phyloP scores from a whole-genome alignment of 2,329 filamentous ascomycete genomes.

The Berkeleyomyces rouxiae region DNA sequence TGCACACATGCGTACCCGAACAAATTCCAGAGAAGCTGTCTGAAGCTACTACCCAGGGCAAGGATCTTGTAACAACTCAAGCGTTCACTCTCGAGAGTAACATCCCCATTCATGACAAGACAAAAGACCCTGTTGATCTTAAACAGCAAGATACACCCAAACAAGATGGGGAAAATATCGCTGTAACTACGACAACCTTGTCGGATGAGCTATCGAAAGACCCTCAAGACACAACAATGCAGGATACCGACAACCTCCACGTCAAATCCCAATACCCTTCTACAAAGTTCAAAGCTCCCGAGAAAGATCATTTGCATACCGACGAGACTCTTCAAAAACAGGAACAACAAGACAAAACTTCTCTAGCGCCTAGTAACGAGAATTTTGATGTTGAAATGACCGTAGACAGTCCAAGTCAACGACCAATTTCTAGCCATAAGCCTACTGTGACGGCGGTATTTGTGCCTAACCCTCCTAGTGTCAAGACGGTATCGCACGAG shows the following conservation, averaged over 20 bases:
- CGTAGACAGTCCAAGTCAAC: neutral
- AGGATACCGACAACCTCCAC: neutral
- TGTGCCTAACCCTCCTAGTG: neutral
- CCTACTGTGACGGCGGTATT: neutral
- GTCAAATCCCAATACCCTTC: neutral
- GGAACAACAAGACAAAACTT: neutral
- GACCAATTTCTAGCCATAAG: neutral
- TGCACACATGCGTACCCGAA: conserved; percentile 1
- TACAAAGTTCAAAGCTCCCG: neutral
- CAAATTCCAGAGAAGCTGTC: neutral
- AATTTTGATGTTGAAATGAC: conserved; percentile 2
- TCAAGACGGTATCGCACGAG: too few relatives aligned
- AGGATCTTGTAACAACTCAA: neutral
- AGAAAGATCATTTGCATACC: neutral
- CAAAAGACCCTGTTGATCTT: neutral
- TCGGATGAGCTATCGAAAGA: neutral
- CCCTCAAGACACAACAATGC: neutral
- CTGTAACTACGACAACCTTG: neutral
- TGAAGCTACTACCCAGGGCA: neutral
- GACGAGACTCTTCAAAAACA: neutral
- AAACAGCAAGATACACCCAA: neutral
- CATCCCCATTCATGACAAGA: neutral
- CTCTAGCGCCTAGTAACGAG: neutral
- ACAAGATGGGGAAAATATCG: neutral
- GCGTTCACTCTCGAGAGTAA: neutral